These are phyloP conservation scores for Serendipita sp. DNA, from an alignment of 768 basidiomycete genomes.

Conservation along the genomic window DNA sequence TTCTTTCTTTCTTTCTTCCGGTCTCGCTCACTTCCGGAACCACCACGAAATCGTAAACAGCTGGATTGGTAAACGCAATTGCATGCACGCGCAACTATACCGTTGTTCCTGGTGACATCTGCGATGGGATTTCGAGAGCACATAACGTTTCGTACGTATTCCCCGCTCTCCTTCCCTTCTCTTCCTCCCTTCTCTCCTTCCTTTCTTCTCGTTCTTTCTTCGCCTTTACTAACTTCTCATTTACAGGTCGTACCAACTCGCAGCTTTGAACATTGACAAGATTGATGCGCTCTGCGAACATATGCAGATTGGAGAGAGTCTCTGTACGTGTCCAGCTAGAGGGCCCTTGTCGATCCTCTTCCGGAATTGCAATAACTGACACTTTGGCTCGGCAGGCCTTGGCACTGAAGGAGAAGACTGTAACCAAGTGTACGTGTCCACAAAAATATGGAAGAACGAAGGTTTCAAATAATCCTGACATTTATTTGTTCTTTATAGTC, in stretches of 20 bases:
- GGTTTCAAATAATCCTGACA: no score
- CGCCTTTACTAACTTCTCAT: background rate
- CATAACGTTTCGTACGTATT: slow-evolving; percentile 23
- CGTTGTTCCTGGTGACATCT: slow-evolving; percentile 36
- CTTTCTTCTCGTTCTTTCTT: background rate
- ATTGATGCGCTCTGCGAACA: slow-evolving; percentile 42
- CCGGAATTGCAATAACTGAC: no score
- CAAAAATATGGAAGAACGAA: no score
- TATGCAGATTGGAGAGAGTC: slow-evolving; percentile 32
- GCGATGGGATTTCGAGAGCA: slow-evolving; percentile 34
- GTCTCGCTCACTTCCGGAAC: background rate
- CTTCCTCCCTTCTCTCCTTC: background rate
- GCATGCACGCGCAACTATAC: slow-evolving; percentile 35
- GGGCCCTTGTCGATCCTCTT: background rate
- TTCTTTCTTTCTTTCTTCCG: background rate
- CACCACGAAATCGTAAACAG: background rate
- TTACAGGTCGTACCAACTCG: slow-evolving; percentile 36
- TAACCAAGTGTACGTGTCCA: slow-evolving; percentile 5
- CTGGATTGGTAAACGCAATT: no score
- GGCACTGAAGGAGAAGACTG: slow-evolving; percentile 44
- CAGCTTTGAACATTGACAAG: slow-evolving; percentile 28
- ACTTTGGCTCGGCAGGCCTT: slow-evolving; percentile 21
- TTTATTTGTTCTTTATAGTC: slow-evolving; percentile 17
- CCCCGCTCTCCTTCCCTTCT: slow-evolving; percentile 21
- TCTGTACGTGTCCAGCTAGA: slow-evolving; percentile 7